A percentile compares a stretch with the other conserved stretches of the same genome.
phyloP scores from a whole-genome alignment of 176 grass and related monocot genomes.

The Juncus inflexus region DNA sequence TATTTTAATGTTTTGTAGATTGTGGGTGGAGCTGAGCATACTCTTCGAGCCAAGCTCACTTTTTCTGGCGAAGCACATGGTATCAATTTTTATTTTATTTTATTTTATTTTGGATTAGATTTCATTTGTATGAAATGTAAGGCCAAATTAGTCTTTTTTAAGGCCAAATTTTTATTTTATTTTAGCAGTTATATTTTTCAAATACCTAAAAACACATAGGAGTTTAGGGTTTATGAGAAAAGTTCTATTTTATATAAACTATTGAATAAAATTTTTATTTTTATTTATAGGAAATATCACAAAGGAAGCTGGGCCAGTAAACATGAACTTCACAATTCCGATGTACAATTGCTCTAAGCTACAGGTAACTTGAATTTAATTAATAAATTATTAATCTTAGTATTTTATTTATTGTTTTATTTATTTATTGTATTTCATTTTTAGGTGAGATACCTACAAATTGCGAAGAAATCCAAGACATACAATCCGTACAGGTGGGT shows the following conservation, averaged over 20 bases:
- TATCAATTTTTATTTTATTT: slow-evolving; percentile 33
- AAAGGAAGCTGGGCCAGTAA: slow-evolving; percentile 93
- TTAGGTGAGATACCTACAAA: slow-evolving; percentile 98
- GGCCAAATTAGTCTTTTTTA: background rate
- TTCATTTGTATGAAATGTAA: background rate
- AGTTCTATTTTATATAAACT: background rate
- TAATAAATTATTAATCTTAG: slow-evolving; percentile 1
- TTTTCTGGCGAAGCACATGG: slow-evolving; percentile 95
- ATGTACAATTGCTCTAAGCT: slow-evolving; percentile 98
- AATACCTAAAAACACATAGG: too few relatives aligned
- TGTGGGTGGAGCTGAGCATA: slow-evolving; percentile 95
- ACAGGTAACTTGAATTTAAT: slow-evolving; percentile 49
- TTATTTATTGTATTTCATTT: background rate
- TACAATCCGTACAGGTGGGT: slow-evolving; percentile 98
- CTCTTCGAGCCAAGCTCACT: slow-evolving; percentile 90
- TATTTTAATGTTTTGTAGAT: slow-evolving; percentile 39
- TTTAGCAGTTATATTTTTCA: too few relatives aligned
- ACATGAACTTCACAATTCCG: slow-evolving; percentile 97
- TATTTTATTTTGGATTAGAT: slow-evolving; percentile 10
- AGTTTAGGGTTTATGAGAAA: background rate
- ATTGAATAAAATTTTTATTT: slow-evolving; percentile 6
- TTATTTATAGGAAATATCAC: slow-evolving; percentile 70
- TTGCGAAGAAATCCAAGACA: slow-evolving; percentile 92
- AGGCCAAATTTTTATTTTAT: too few relatives aligned
- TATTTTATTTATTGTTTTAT: slow-evolving; percentile 5